Evolutionary conservation across 1,139 yeast genomes (phyloP), one percentile per base, ranked within the genome.

Genomic region (Geotrichum restrictum): DNA sequence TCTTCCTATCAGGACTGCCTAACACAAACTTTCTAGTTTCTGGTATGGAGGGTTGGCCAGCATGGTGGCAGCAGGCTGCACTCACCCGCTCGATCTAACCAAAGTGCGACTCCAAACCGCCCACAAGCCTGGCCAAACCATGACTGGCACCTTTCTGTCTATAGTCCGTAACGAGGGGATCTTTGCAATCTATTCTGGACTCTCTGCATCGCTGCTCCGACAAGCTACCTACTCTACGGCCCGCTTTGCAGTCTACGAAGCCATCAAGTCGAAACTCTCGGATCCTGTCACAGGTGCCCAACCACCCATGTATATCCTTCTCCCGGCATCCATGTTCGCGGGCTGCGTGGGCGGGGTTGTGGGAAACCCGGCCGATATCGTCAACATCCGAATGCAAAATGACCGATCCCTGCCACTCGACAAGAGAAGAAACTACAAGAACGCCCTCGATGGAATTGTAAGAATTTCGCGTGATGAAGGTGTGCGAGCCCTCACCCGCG

Each of bases 221-320:
- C 96, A 88, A 68, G 95, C 88, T 1, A 88, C 96, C 1, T 88
- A 88, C 67, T 86, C 95, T 1, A 84, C 95, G 1, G 82, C 88
- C 1, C 74, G 96, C 64, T 88, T 88, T 65, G 96, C 96, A 24
- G 80, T 83, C 18, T 88, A 88, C 67, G 96, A 88, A 66, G 76
- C 74, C 57, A 72, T 87, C 62, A 88, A 88, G 63, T 88, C 83
- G 47, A 33, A 45, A 22, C 59, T 63, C 8, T 62, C 63, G 22
- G 37, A 29, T 16, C 41, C 39, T 7, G 27, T 8, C 11, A 40
- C 50, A 3, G 54, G 70, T 44, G 69, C 75, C 57, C 65, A 74
- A 24, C 79, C 70, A 1, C 73, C 78, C 69, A 73, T 80, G 49
- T 59, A 70, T 22, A 70, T 76, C 46, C 73, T 85, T 54, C 73